Percentiles rank a stretch among this genome's conserved stretches.
phyloP scores from a whole-genome alignment of 2,329 filamentous ascomycete genomes.

The Fragosphaeria purpurea region DNA sequence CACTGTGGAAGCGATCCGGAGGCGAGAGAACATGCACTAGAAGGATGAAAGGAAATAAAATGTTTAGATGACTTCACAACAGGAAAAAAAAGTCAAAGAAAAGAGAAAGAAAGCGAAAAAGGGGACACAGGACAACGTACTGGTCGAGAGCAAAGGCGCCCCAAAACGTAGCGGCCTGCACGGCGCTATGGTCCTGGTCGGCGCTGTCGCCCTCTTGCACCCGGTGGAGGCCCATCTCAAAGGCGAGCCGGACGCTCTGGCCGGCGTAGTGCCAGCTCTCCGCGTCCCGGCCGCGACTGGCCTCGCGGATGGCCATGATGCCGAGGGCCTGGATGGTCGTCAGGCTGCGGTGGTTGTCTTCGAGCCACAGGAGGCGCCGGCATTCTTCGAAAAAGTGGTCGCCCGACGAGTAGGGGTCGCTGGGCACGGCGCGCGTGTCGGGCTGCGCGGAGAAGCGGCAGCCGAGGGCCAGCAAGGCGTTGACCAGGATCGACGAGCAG shows the following conservation, averaged over 20 bases:
- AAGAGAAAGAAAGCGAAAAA: background rate
- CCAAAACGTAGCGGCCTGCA: slow-evolving; percentile 52
- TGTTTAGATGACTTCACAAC: too few species aligned
- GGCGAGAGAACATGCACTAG: slow-evolving; percentile 54
- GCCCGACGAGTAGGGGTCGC: slow-evolving; percentile 55
- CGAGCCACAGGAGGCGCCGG: slow-evolving; percentile 47
- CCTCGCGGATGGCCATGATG: slow-evolving; percentile 66
- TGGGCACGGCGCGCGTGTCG: slow-evolving; percentile 50
- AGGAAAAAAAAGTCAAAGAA: background rate
- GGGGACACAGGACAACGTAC: slow-evolving; percentile 30
- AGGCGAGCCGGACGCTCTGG: slow-evolving; percentile 59
- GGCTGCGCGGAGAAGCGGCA: slow-evolving; percentile 60
- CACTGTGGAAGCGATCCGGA: slow-evolving; percentile 52
- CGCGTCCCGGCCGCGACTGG: slow-evolving; percentile 61
- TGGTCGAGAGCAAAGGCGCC: slow-evolving; percentile 54
- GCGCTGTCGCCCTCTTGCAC: slow-evolving; percentile 29
- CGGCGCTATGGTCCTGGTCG: slow-evolving; percentile 47
- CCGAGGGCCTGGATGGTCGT: slow-evolving; percentile 67
- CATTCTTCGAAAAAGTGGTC: slow-evolving; percentile 68
- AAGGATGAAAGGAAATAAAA: background rate
- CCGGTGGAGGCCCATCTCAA: slow-evolving; percentile 61
- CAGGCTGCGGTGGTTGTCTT: slow-evolving; percentile 49
- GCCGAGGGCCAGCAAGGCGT: slow-evolving; percentile 54
- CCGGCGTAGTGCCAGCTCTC: slow-evolving; percentile 65
- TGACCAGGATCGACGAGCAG: slow-evolving; percentile 58